Base-by-base conservation (phyloP, 2,329 filamentous ascomycete species). In the Microsporum ferrugineum region DNA sequence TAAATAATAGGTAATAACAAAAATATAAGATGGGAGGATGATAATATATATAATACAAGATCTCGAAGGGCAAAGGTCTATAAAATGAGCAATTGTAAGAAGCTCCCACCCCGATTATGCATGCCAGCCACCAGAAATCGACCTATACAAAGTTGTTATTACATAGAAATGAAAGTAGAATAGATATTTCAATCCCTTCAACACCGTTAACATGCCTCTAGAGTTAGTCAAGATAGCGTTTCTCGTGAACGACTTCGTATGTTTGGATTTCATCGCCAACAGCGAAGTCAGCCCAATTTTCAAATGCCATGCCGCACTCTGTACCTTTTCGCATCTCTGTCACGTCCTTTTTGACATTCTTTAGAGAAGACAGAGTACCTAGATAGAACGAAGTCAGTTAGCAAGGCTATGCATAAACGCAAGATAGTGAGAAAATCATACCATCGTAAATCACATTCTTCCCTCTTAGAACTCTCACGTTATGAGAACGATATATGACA, bases 281-380 rank as follows among this genome's bases (percentile, higher is more conserved):
- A 69, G 86, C 73, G 71, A 97, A 88, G 27, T 84, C 88, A 56
- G 87, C 80, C 84, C 90, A 99, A 36, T 80, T 82, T 2, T 87
- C 84, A 69, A 99, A 92, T 59, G 84, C 85, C 66, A 99, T 86
- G 66, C 94, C 94, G 69, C 94, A 99, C 75, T 99, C 94, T n/a
- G 82, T 84, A 62, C 91, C 91, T 76, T 95, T 97, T 68, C 85
- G 85, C 85, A 95, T 94, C 70, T 96, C 89, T 53, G 79, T 78
- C 34, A 94, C 88, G 66, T 96, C 89, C 72, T 95, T 95, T 80
- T 97, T 96, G 72, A 88, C 84, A 69, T 95, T 88, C 77, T 94
- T 96, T 62, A 99, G 83, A 0, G 89, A 89, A 17, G 84, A 81
- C 49, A 97, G 83, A 58, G 81, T 81, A 66, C 91, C 92, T 96